A percentile compares a stretch with the other conserved stretches of the same genome.
These are phyloP conservation scores for Cladobotryum protrusum DNA, from an alignment of 2,329 filamentous ascomycete genomes.

Conservation along the genomic window DNA sequence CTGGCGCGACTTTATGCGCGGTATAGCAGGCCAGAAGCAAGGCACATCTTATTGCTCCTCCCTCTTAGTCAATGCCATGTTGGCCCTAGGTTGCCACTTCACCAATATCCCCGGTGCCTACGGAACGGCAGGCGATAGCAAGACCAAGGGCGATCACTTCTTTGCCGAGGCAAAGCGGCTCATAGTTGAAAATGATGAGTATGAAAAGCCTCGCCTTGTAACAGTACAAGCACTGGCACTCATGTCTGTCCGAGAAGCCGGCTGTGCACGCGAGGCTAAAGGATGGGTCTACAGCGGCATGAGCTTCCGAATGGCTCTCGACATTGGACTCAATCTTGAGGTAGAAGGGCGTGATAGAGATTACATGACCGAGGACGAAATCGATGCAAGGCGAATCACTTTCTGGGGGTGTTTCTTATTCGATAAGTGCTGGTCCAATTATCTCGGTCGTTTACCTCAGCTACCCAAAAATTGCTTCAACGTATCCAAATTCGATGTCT, in stretches of 20 bases:
- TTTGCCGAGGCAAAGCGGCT: constrained; percentile 89
- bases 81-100: constrained; percentile 90
- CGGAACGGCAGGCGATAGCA: constrained; percentile 63
- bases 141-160: constrained; percentile 91
- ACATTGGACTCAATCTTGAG: constrained; percentile 86
- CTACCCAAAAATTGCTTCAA: constrained; percentile 73
- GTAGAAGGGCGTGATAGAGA: constrained; percentile 58
- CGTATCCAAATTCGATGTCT: constrained; percentile 83
- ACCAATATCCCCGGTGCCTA: constrained; percentile 69
- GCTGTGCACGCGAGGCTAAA: constrained; percentile 87
- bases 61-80: constrained; percentile 86
- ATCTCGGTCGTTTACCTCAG: constrained; percentile 85
- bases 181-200: constrained; percentile 86
- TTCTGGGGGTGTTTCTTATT: constrained; percentile 99
- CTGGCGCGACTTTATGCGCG: constrained; percentile 74
- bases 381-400: constrained; percentile 83
- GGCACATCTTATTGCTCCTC: constrained; percentile 71
- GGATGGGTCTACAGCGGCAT: constrained; percentile 99
- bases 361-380: constrained; percentile 68
- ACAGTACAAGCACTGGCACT: constrained; percentile 90
- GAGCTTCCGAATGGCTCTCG: constrained; percentile 95
- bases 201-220: constrained; percentile 79
- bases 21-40: constrained; percentile 51
- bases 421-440: constrained; percentile 98
- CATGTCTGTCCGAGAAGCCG: constrained; percentile 95